These are phyloP conservation scores for Talaromyces sp. DNA, from an alignment of 2,329 filamentous ascomycete genomes.

Conservation along the genomic window DNA sequence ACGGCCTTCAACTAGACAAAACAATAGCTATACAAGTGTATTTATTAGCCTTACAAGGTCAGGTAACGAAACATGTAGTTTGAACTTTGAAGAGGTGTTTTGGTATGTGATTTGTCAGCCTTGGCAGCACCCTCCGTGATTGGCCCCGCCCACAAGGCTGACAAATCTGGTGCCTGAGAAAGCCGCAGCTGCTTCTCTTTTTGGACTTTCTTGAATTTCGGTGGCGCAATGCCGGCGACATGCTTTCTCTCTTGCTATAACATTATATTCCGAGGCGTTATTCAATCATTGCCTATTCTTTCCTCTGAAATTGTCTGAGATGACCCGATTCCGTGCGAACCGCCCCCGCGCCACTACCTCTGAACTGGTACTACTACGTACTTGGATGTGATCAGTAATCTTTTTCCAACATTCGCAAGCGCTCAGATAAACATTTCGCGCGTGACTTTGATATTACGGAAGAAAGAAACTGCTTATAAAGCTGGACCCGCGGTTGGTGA, in stretches of 20 bases:
- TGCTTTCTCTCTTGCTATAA: too few species aligned
- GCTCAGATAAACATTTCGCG: not conserved
- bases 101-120: not conserved
- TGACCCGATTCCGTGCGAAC: not conserved
- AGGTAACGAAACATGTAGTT: too few species aligned
- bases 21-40: too few species aligned
- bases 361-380: not conserved
- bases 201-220: too few species aligned
- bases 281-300: not conserved
- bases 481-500: not conserved
- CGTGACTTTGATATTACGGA: not conserved
- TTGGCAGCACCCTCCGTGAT: not conserved
- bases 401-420: not conserved
- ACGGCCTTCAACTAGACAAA: too few species aligned
- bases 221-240: too few species aligned
- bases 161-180: not conserved
- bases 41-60: too few species aligned
- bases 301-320: not conserved
- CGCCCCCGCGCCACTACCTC: not conserved
- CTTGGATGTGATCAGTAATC: not conserved
- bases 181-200: not conserved
- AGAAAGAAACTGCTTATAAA: not conserved
- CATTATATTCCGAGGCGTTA: too few species aligned
- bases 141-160: not conserved
- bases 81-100: too few species aligned